Conservation (phyloP, 345 rosid genomes). For the Bruguiera gymnorhiza region DNA sequence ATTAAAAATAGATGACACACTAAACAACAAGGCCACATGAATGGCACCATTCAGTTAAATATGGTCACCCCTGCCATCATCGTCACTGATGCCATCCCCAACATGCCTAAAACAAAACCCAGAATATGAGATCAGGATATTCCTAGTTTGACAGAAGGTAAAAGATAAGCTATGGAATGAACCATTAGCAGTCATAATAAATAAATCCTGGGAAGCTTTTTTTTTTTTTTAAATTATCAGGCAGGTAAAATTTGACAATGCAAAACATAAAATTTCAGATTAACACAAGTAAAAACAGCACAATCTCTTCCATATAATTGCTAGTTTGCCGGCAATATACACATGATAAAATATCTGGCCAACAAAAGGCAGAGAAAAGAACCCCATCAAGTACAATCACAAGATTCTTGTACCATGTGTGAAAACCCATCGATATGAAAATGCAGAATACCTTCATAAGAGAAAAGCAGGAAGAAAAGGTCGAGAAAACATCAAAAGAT, state of each 20-base stretch:
- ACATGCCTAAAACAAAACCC: slow-evolving; percentile 59
- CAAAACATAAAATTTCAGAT: background rate
- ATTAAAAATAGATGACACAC: slow-evolving; percentile 26
- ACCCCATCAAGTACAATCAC: too few relatives aligned
- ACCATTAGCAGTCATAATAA: background rate
- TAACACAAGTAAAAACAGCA: background rate
- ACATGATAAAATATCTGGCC: too few relatives aligned
- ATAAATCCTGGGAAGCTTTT: background rate
- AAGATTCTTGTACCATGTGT: too few relatives aligned
- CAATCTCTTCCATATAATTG: background rate
- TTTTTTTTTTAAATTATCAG: background rate
- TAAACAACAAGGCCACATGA: slow-evolving; percentile 26
- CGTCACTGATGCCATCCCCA: slow-evolving; percentile 66
- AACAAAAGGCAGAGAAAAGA: too few relatives aligned
- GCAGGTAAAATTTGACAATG: background rate
- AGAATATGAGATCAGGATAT: background rate
- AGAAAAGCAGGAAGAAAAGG: background rate
- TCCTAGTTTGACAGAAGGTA: background rate
- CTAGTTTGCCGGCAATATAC: background rate
- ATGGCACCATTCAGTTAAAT: slow-evolving; percentile 30
- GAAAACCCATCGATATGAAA: background rate
- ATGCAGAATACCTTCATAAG: background rate
- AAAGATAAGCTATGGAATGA: background rate
- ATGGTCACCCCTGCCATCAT: slow-evolving; percentile 50
- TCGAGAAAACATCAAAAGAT: background rate